A percentile compares a stretch with the other conserved stretches of the same genome.
phyloP scores from a whole-genome alignment of 371 early-diverging fungal genomes.

The Mortierella sp. region DNA sequence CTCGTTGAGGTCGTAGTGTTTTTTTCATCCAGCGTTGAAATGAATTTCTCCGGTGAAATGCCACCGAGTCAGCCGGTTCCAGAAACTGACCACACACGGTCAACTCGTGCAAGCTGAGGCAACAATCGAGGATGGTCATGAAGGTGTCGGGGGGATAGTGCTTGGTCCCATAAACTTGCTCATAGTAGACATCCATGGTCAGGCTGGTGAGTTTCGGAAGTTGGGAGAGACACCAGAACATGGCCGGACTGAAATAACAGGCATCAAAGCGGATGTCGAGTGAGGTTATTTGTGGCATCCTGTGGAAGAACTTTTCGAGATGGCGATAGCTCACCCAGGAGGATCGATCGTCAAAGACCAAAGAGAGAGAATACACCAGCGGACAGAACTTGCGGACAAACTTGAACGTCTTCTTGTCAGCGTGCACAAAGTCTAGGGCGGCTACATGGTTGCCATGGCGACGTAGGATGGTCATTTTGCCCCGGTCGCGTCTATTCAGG shows the following conservation, averaged over 20 bases:
- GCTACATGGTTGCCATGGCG: conserved; percentile 13
- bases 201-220: conserved; percentile 10
- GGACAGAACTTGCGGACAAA: conserved; percentile 23
- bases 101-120: conserved; percentile 7
- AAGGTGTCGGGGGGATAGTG: conserved; percentile 16
- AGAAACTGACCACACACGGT: conserved; percentile 14
- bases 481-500: conserved; percentile 6
- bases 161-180: background rate
- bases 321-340: conserved; percentile 18
- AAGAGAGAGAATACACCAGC: background rate
- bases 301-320: conserved; percentile 18
- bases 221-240: conserved; percentile 32
- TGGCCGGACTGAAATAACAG: conserved; percentile 28
- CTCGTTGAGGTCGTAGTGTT: conserved; percentile 1
- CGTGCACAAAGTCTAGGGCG: conserved; percentile 9
- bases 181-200: conserved; percentile 19
- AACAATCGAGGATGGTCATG: conserved; percentile 30
- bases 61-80: conserved; percentile 6
- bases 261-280: conserved; percentile 26
- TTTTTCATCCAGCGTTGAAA: conserved; percentile 9
- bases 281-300: conserved; percentile 3
- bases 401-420: conserved; percentile 12
- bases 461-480: conserved; percentile 12
- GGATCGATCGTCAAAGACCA: conserved; percentile 13
- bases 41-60: background rate